Percentiles rank a stretch among this genome's conserved stretches.
phyloP scores from a whole-genome alignment of 2,329 filamentous ascomycete genomes.

The Phyllosticta citribraziliensis region DNA sequence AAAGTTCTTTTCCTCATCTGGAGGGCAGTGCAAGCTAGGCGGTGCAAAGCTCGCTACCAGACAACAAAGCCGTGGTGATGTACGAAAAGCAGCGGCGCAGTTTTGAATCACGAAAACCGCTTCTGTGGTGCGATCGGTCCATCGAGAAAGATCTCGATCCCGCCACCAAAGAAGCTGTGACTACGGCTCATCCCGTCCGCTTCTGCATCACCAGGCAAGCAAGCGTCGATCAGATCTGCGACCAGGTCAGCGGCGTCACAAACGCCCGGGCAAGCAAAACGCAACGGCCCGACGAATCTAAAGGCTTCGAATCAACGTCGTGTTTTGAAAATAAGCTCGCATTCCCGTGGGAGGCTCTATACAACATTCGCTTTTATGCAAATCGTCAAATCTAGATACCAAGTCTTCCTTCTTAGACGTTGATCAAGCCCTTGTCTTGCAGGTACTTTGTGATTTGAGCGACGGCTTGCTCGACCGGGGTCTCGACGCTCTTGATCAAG shows the following conservation, averaged over 20 bases:
- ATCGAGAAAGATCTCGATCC: neutral
- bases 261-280: neutral
- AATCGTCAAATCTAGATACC: neutral
- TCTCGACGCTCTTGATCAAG: constrained; percentile 71
- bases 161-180: neutral
- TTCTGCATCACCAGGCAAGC: neutral
- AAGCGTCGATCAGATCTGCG: neutral
- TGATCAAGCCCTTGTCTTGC: constrained; percentile 56
- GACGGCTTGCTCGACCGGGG: constrained; percentile 81
- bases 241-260: neutral
- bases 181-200: neutral
- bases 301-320: neutral
- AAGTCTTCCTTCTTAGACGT: constrained; percentile 11
- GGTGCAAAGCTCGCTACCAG: neutral
- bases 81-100: neutral
- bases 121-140: neutral
- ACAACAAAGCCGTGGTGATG: neutral
- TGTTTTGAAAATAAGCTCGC: neutral
- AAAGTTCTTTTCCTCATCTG: neutral
- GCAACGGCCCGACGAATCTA: neutral
- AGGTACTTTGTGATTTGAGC: constrained; percentile 73
- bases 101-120: neutral
- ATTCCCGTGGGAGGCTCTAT: neutral
- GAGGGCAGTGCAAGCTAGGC: neutral
- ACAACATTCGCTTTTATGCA: neutral